phyloP scores from a whole-genome alignment of 2,329 filamentous ascomycete species.

The Truncatella angustata region DNA sequence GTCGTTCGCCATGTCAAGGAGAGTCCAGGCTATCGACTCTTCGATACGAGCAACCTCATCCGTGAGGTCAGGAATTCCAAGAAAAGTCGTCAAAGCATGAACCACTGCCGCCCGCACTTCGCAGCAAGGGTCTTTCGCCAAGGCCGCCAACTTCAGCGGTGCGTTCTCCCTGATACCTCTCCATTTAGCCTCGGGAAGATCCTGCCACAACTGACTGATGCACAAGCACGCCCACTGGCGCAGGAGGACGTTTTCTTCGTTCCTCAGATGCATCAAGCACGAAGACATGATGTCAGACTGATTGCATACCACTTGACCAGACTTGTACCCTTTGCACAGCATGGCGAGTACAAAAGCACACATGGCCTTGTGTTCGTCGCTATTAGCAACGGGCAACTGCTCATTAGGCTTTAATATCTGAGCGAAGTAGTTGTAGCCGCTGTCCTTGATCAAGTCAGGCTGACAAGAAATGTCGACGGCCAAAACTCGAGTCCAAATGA shows the following conservation, averaged over 20 bases:
- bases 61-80: conserved; percentile 90
- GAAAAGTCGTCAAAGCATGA: conserved; percentile 88
- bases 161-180: conserved; percentile 87
- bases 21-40: conserved; percentile 83
- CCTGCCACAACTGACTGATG: conserved; percentile 90
- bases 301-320: conserved; percentile 88
- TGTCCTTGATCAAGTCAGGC: conserved; percentile 91
- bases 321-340: conserved; percentile 92
- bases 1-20: conserved; percentile 89
- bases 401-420: conserved; percentile 84
- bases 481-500: conserved; percentile 95
- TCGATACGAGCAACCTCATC: conserved; percentile 89
- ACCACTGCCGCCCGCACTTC: conserved; percentile 93
- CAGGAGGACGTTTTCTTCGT: conserved; percentile 82
- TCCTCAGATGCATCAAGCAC: conserved; percentile 79
- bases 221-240: conserved; percentile 96
- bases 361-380: conserved; percentile 96
- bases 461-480: conserved; percentile 95
- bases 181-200: conserved; percentile 92
- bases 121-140: conserved; percentile 82
- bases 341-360: conserved; percentile 97
- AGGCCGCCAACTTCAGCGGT: conserved; percentile 73
- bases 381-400: conserved; percentile 80
- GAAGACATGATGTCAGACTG: conserved; percentile 87
- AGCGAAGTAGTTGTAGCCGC: conserved; percentile 95